A percentile compares a stretch with the other conserved stretches of the same genome.
Evolutionary conservation across 202 grass and related monocot species (phyloP).

Genomic region (Setaria viridis): DNA sequence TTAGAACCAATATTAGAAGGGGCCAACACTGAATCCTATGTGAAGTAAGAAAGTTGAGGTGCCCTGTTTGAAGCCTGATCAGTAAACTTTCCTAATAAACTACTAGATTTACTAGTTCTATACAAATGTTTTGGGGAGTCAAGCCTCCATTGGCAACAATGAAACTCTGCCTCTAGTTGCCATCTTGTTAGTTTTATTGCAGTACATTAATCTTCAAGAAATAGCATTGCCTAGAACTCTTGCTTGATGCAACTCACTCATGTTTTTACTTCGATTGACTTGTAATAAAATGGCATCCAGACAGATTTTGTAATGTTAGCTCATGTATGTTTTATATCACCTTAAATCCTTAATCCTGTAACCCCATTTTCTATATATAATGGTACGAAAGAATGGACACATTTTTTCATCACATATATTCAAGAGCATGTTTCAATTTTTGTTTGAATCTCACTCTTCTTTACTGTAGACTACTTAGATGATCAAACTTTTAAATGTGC

Average conservation of each 20-base stretch:
- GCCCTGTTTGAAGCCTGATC: background rate
- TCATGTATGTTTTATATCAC: background rate
- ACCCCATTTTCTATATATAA: background rate
- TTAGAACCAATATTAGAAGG: background rate
- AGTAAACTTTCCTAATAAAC: background rate
- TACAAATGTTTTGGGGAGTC: background rate
- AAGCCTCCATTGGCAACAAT: background rate
- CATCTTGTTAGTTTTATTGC: conserved; percentile 27
- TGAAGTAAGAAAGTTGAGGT: background rate
- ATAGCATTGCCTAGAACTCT: conserved; percentile 17
- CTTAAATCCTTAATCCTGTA: background rate
- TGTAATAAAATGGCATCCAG: background rate
- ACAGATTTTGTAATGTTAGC: conserved; percentile 18
- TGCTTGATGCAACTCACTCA: conserved; percentile 12
- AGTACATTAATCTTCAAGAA: conserved; percentile 15
- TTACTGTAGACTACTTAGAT: background rate
- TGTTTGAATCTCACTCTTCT: conserved; percentile 2
- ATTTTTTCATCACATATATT: conserved; percentile 18
- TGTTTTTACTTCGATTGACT: background rate
- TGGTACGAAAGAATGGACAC: background rate
- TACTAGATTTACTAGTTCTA: background rate
- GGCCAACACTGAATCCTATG: background rate
- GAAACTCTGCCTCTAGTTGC: background rate
- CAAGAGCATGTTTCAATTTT: background rate
- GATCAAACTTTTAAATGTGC: conserved; percentile 24